A percentile compares a stretch with the other conserved stretches of the same genome.
Evolutionary conservation across 139 green algal species (phyloP).

Genomic region (Choricystis sp.): DNA sequence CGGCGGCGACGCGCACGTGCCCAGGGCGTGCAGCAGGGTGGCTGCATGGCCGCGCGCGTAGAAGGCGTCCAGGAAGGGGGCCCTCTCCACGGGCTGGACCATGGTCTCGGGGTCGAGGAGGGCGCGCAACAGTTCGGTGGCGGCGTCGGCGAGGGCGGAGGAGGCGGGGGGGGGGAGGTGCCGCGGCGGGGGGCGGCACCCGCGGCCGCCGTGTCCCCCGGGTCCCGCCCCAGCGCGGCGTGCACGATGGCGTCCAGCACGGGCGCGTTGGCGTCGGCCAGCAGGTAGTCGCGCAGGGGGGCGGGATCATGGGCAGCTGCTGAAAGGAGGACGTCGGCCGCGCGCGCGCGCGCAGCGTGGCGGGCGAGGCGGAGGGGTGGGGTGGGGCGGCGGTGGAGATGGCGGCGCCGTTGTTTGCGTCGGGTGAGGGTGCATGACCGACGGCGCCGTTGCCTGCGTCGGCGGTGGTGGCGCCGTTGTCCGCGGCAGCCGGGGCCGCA

Average conservation of each 20-base stretch:
- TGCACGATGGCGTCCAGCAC: background rate
- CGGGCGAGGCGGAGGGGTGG: constrained; percentile 41
- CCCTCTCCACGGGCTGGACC: constrained; percentile 50
- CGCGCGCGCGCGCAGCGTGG: no score
- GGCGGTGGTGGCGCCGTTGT: no score
- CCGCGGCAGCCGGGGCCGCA: no score
- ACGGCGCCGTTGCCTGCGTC: no score
- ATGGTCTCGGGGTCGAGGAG: constrained; percentile 76
- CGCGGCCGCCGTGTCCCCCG: background rate
- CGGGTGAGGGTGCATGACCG: no score
- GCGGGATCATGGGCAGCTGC: constrained; percentile 61
- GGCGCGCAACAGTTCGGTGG: constrained; percentile 45
- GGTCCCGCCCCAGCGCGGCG: constrained; percentile 2
- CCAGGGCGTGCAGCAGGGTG: constrained; percentile 27
- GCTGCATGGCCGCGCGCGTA: constrained; percentile 75
- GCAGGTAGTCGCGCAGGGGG: constrained; percentile 56
- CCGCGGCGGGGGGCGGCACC: background rate
- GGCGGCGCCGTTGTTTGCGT: no score
- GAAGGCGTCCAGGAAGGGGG: constrained; percentile 87
- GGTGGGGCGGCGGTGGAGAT: no score
- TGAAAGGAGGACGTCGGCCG: constrained; percentile 73
- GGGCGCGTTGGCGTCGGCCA: constrained; percentile 12
- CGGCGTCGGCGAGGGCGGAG: constrained; percentile 22
- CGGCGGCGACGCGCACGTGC: background rate
- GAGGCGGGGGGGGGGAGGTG: constrained; percentile 6